A percentile compares a stretch with the other conserved stretches of the same genome.
These are phyloP conservation scores for Acacia crassicarpa DNA, from an alignment of 306 rosid genomes.

Conservation along the genomic window DNA sequence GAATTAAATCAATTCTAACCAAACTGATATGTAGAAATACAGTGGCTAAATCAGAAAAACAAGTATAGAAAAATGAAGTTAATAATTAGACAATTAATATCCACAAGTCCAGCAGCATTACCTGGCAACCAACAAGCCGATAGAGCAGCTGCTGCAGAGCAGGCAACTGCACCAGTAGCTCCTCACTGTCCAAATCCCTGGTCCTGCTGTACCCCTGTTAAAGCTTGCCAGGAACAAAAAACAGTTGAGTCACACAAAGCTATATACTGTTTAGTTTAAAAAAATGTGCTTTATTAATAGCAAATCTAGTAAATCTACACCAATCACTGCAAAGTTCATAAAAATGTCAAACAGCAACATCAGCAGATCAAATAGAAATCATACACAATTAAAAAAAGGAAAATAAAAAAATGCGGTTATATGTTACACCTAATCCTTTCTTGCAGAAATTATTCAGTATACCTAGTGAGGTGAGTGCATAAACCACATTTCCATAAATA, in stretches of 20 bases:
- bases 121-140: constrained; percentile 82
- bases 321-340: neutral
- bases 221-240: neutral
- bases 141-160: constrained; percentile 77
- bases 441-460: no score
- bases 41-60: no score
- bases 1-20: neutral
- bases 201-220: constrained; percentile 40
- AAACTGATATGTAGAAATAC: neutral
- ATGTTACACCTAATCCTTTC: neutral
- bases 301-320: neutral
- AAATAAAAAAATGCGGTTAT: no score
- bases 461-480: no score
- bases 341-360: neutral
- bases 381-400: neutral
- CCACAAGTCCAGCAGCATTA: constrained; percentile 29
- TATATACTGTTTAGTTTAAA: neutral
- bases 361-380: neutral
- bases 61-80: neutral
- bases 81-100: neutral
- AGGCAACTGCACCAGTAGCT: constrained; percentile 80
- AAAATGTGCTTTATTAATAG: neutral
- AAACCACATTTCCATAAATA: no score
- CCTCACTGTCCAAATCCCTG: constrained; percentile 75
- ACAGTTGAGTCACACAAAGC: neutral